A percentile compares a stretch with the other conserved stretches of the same genome.
Evolutionary conservation across 768 basidiomycete species (phyloP).

Genomic region (Lactarius sanguifluus): DNA sequence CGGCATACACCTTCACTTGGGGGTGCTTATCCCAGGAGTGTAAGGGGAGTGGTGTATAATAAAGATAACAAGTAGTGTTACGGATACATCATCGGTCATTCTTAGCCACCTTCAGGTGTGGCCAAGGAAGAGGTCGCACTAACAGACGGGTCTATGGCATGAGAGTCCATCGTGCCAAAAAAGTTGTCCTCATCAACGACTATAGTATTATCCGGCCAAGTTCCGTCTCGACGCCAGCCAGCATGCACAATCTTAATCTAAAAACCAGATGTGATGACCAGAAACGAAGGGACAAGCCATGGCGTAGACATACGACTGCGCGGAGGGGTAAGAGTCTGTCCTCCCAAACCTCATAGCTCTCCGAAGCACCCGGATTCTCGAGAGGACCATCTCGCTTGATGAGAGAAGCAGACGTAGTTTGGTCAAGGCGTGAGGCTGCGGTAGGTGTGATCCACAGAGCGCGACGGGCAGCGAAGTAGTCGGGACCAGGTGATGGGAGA

Average conservation of each 20-base stretch:
- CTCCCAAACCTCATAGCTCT: slow-evolving; percentile 59
- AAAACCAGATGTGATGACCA: slow-evolving; percentile 29
- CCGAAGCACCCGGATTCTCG: slow-evolving; percentile 44
- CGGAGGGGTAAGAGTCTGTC: slow-evolving; percentile 60
- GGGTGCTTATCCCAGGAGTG: background rate
- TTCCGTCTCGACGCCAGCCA: slow-evolving; percentile 73
- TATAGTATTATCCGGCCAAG: slow-evolving; percentile 63
- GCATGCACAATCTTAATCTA: slow-evolving; percentile 74
- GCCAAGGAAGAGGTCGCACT: background rate
- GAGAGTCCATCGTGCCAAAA: slow-evolving; percentile 18
- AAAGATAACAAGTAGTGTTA: background rate
- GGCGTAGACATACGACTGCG: slow-evolving; percentile 52
- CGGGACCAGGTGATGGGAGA: slow-evolving; percentile 64
- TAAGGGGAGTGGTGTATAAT: background rate
- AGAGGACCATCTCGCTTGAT: slow-evolving; percentile 51
- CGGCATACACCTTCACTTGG: background rate
- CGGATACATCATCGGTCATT: background rate
- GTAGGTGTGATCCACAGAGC: slow-evolving; percentile 52
- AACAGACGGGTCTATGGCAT: background rate
- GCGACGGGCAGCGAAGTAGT: slow-evolving; percentile 61
- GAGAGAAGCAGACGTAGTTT: slow-evolving; percentile 30
- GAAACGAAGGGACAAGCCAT: slow-evolving; percentile 18
- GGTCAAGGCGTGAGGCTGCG: slow-evolving; percentile 29
- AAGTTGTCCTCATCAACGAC: slow-evolving; percentile 28
- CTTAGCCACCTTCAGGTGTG: background rate